Base-by-base conservation (phyloP, 495 filamentous ascomycete species). In the Podospora anserina region DNA sequence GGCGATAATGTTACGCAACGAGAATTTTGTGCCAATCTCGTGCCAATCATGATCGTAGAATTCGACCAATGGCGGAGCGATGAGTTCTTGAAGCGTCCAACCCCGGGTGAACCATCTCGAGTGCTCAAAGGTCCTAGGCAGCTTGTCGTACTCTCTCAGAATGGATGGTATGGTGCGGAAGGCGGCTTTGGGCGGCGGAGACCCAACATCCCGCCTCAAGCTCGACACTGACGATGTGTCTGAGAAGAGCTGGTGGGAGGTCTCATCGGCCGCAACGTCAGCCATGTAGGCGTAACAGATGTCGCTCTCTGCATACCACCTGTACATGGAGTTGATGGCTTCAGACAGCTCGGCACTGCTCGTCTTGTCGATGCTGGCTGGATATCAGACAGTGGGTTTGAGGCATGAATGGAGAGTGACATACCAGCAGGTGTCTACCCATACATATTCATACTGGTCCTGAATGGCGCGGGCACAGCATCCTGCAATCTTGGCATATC, bases 61-160 rank as follows among this genome's bases (percentile, higher is more conserved):
- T 28, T 73, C 71, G 0, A 73, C 71, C 59, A 69, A 39, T 18
- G 67, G 9, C 0, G 82, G 82, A 0, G 81, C 82, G 2, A 83
- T 71, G 5, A 84, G 68, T 63, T 83, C 82, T 34, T 83, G 81
- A 1, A 83, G 68, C 0, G 81, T 83, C 81, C 80, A 83, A 0
- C 81, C 82, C 18, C 80, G 71, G 0, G 76, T 80, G 53, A 82
- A 81, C 82, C 82, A 84, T 4, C 75, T 64, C 61, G 78, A 79
- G 16, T 77, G 64, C 1, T 66, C 53, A 60, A 83, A 78, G 0
- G 67, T 66, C 9, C 62, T 55, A 1, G 63, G 70, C 18, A 74
- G 65, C n/a, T 65, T 66, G 32, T 74, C 72, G 44, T 74, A 74
- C 1, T 74, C 72, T 7, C 72, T 26, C n/a, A 74, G n/a, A 6